Base-by-base conservation (phyloP, 768 basidiomycete genomes). In the Russula lepida region DNA sequence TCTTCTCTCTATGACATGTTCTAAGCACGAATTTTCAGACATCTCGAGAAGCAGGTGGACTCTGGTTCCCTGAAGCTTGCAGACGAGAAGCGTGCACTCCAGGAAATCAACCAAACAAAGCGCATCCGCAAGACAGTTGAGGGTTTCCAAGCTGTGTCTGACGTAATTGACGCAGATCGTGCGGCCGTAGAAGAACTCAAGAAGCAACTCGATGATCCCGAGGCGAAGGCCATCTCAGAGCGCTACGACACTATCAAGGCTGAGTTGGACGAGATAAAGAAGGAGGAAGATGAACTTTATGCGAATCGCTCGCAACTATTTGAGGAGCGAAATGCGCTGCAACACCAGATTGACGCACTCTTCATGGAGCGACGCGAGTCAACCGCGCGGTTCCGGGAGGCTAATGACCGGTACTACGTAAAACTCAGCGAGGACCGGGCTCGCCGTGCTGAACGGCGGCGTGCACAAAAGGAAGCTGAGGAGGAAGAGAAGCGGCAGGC, bases 41-140 rank as follows among this genome's bases (percentile, higher is more conserved):
- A 85, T 63, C 77, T 97, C 62, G 91, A 98, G 53, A 87, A 83
- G 69, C 89, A 93, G 71, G 86, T 99, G 56, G 95, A 98, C 70
- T 91, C 91, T 5, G 95, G 95, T 27, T 83, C 68, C 60, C 80
- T 99, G 81, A 97, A 92, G 71, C 80, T 98, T 60, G 93, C 86
- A 28, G 95, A 97, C 59, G 97, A 99, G 75, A 98, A 97, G 75
- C 86, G 92, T 54, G 90, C 94, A 5, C 80, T 99, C n/a, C 81
- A 83, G 66, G 95, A 98, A 68, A 95, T 99, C 63, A 83, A 79
- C 63, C 79, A 80, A 47, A 75, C 79, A 64, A 90, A 82, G 69
- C 87, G 92, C 46, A 79, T 74, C 60, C 85, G 92, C 54, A 85
- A 80, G 70, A 75, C 76, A 13, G 84, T 98, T 60, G 94, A 98